Evolutionary conservation across 768 basidiomycete species (phyloP).

Genomic region (Rhodotorula taiwanensis): DNA sequence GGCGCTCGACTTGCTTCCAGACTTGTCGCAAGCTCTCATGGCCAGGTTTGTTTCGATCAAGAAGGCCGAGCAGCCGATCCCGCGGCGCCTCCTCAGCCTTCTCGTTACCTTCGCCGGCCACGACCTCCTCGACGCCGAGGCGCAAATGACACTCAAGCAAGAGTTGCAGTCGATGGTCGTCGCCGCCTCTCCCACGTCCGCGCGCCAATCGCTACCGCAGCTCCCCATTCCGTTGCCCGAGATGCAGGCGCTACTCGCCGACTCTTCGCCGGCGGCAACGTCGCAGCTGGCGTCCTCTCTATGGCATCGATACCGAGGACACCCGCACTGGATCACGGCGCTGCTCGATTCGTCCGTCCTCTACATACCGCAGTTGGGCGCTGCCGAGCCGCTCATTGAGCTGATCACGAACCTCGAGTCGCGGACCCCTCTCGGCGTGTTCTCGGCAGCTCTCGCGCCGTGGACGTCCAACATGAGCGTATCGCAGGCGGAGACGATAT

Average conservation of each 20-base stretch:
- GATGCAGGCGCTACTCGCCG: constrained; percentile 24
- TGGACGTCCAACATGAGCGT: constrained; percentile 7
- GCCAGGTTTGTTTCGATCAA: no score
- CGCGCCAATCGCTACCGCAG: background rate
- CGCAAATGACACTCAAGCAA: no score
- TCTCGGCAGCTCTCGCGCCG: background rate
- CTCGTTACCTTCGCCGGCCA: background rate
- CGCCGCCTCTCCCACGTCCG: background rate
- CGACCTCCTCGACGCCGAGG: constrained; percentile 6
- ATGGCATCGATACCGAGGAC: background rate
- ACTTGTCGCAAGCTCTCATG: background rate
- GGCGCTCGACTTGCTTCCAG: constrained; percentile 7
- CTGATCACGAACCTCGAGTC: background rate
- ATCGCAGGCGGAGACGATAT: background rate
- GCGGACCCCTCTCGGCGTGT: no score
- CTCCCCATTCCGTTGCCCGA: constrained; percentile 12
- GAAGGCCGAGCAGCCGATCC: background rate
- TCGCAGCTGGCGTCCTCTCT: constrained; percentile 9
- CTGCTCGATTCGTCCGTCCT: constrained; percentile 19
- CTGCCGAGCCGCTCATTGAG: background rate
- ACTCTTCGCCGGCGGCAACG: constrained; percentile 9
- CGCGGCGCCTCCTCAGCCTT: constrained; percentile 6
- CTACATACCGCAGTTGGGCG: constrained; percentile 1
- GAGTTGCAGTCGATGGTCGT: background rate
- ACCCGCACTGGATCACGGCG: constrained; percentile 1